Base-by-base conservation (phyloP, 2,329 filamentous ascomycete species). In the Calonectria crousiana region DNA sequence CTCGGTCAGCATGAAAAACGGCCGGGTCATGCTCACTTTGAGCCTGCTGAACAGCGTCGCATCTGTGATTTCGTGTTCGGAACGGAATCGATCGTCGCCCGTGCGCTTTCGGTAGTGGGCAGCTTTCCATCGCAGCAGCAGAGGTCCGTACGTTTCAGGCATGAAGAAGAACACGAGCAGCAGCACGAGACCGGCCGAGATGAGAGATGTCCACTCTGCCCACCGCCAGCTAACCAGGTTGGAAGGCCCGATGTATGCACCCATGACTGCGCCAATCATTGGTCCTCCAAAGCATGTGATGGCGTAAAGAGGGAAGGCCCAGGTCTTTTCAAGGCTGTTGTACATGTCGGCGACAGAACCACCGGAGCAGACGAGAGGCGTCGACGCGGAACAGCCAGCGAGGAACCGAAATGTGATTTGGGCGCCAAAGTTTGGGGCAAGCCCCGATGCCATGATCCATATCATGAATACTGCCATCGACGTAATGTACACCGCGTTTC, bases 171-270 rank as follows among this genome's bases (percentile, higher is more conserved):
- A 79, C 41, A 94, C 89, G 47, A 90, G 78, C n/a, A 86, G 81
- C 30, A 93, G 86, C 72, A 93, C 84, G 8, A 89, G 81, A 0
- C 87, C 90, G 0, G 91, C 88, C 87, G 91, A 92, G 66, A 94
- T 93, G 38, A 93, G 84, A 72, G 93, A 87, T 1, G 91, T 87
- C 84, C 93, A 94, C 81, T 93, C 92, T 0, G 87, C 86, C 90
- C 91, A 93, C n/a, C 90, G 86, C 89, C 92, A 94, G 65, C 85
- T 87, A 1, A 83, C 80, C 0, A 58, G n/a, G 4, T 86, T 87
- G 69, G 89, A 90, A 67, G 92, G 87, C 64, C 92, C 92, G 68
- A 94, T 92, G 73, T 93, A 94, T 6, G 91, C 92, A 5, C 92
- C 92, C 72, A 89, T 84, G 0, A 86, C 79, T 4, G 84, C 83